Evolutionary conservation across 1,284 basidiomycete species (phyloP).

Genomic region (Hypsizygus ulmarius): DNA sequence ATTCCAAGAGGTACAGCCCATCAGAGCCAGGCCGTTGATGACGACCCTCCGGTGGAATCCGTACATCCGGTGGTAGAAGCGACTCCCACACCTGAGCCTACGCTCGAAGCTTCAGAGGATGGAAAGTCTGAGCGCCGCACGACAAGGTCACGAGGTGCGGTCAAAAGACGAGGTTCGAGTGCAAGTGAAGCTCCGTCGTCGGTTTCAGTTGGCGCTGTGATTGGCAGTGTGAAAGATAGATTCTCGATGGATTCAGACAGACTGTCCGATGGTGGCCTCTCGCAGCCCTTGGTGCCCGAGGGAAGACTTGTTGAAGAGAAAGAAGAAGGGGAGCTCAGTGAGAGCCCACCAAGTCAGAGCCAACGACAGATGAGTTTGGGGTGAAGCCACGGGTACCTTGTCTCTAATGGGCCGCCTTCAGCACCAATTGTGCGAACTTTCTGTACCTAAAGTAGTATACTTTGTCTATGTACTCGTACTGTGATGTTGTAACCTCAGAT

Average conservation of each 20-base stretch:
- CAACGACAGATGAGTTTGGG: not conserved
- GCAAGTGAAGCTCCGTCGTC: constrained; percentile 39
- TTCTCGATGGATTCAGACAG: constrained; percentile 17
- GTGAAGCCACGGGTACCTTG: too few relatives aligned
- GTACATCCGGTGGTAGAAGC: constrained; percentile 15
- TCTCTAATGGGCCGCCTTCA: too few relatives aligned
- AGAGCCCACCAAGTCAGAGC: constrained; percentile 20
- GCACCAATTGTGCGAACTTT: too few relatives aligned
- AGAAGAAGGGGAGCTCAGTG: constrained; percentile 47
- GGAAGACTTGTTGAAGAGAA: constrained; percentile 27
- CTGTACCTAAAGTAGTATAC: too few relatives aligned
- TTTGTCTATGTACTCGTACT: too few relatives aligned
- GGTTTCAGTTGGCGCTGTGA: constrained; percentile 24
- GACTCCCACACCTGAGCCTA: constrained; percentile 25
- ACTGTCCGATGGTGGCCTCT: constrained; percentile 1
- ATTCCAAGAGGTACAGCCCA: constrained; percentile 40
- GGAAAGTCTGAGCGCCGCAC: constrained; percentile 42
- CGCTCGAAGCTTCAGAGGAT: constrained; percentile 24
- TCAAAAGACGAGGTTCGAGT: constrained; percentile 43
- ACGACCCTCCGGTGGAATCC: constrained; percentile 26
- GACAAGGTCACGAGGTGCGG: constrained; percentile 39
- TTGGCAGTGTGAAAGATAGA: constrained; percentile 20
- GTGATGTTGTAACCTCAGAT: too few relatives aligned
- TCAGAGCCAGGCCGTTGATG: constrained; percentile 25
- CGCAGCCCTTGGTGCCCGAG: constrained; percentile 4